Base-by-base conservation (phyloP, 768 basidiomycete genomes). In the Suillus subalutaceus region DNA sequence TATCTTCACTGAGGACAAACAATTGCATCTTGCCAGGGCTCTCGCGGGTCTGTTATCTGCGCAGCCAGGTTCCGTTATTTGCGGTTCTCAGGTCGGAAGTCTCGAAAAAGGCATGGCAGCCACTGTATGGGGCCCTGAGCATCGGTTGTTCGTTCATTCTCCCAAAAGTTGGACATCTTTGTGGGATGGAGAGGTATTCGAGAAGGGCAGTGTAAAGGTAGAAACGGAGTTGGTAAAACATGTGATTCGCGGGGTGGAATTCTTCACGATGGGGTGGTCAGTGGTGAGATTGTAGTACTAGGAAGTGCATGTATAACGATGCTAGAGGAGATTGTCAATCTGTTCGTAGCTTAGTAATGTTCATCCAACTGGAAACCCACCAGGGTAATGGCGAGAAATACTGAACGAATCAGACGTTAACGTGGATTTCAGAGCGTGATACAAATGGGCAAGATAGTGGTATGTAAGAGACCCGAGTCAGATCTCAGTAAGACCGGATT, bases 191-290 rank as follows among this genome's bases (percentile, higher is more conserved):
- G 63, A 38, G 52, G 59, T 69, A 6, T 81, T 80, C 58, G 67
- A 66, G 41, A 74, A 72, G 38, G 80, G 80, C 4, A 72, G 67
- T 5, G 79, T 81, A 9, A 67, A 77, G 43, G 79, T 80, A 2
- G 67, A 72, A 1, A 67, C 72, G 2, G 41, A 62, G 15, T 63
- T 81, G 2, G 60, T 20, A 7, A 18, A 65, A 26, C 0, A 6
- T 13, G 6, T 20, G 12, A 13, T 1, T n/a, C 9, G 13, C 35
- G 56, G 10, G 20, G 35, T 13, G 12, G 6, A 6, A n/a, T 13
- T 3, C 35, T 57, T 37, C 4, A 20, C 23, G 35, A 37, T 57
- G n/a, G 38, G 15, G 23, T 58, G 37, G 57, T 40, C 57, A 16
- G 57, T 58, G n/a, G 8, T 16, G 38, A 38, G 57, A 58, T 20